Percentiles rank a stretch among this genome's conserved stretches.
These are phyloP conservation scores for Trichophaea hybrida DNA, from an alignment of 2,329 filamentous ascomycete species.

Conservation along the genomic window DNA sequence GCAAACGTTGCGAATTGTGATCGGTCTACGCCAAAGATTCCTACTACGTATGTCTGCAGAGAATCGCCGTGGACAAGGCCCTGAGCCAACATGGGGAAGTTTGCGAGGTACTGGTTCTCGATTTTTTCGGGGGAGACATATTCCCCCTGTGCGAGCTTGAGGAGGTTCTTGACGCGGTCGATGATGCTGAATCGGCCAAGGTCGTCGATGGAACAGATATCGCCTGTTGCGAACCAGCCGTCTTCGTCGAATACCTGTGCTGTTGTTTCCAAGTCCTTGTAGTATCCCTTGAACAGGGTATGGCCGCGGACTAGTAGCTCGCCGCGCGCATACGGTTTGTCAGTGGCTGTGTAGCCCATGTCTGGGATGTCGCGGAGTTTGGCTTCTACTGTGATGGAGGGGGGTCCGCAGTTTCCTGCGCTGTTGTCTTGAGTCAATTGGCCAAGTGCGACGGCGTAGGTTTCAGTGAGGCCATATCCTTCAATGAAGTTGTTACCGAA, in stretches of 20 bases:
- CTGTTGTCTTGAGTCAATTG: constrained; percentile 59
- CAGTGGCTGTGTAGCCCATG: constrained; percentile 78
- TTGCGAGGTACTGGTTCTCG: constrained; percentile 84
- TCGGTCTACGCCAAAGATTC: constrained; percentile 75
- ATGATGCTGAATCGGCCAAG: constrained; percentile 82
- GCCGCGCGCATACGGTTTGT: constrained; percentile 79
- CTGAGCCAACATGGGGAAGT: constrained; percentile 59
- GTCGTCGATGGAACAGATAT: constrained; percentile 74
- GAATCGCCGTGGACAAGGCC: constrained; percentile 71
- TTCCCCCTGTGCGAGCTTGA: constrained; percentile 94
- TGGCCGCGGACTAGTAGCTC: constrained; percentile 74
- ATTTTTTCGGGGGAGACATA: constrained; percentile 96
- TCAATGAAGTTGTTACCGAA: constrained; percentile 68
- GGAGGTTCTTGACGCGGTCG: constrained; percentile 96
- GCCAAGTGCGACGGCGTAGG: constrained; percentile 61
- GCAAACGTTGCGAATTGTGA: constrained; percentile 70
- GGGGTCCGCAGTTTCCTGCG: constrained; percentile 66
- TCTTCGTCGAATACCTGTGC: constrained; percentile 66
- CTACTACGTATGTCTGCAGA: constrained; percentile 67
- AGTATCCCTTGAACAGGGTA: constrained; percentile 74
- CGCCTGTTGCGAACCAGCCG: constrained; percentile 94
- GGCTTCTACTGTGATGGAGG: constrained; percentile 53
- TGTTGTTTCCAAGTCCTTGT: constrained; percentile 80
- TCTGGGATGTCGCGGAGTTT: constrained; percentile 81
- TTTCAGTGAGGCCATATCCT: constrained; percentile 89